These are phyloP conservation scores for Saturnispora besseyi DNA, from an alignment of 805 yeast species.

Conservation along the genomic window DNA sequence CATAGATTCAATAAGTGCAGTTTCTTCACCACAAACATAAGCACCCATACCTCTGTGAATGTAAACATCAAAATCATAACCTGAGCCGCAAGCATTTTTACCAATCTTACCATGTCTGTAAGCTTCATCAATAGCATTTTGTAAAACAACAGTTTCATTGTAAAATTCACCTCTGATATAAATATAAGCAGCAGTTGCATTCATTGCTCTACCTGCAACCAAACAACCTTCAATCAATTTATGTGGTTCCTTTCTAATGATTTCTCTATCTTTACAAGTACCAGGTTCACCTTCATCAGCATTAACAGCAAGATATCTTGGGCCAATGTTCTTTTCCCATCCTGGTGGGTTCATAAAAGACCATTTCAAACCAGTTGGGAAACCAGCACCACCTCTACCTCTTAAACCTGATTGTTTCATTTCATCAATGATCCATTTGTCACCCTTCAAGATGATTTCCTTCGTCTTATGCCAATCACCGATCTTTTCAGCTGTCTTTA, in stretches of 20 bases:
- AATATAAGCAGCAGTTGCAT: constrained; percentile 86
- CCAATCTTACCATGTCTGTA: constrained; percentile 74
- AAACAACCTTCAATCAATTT: constrained; percentile 89
- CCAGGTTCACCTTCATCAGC: constrained; percentile 97
- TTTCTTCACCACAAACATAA: constrained; percentile 87
- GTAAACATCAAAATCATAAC: constrained; percentile 74
- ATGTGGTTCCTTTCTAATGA: constrained; percentile 86
- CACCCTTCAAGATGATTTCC: constrained; percentile 75
- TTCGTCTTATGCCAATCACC: constrained; percentile 93
- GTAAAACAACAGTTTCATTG: constrained; percentile 67
- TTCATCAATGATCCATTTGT: constrained; percentile 84
- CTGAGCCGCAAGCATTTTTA: constrained; percentile 80
- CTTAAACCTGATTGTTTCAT: constrained; percentile 77
- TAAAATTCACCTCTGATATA: constrained; percentile 88
- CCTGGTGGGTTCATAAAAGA: constrained; percentile 94
- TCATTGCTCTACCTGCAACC: constrained; percentile 85
- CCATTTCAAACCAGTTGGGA: constrained; percentile 88
- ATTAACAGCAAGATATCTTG: constrained; percentile 79
- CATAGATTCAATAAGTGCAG: constrained; percentile 77
- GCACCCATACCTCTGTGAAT: constrained; percentile 94
- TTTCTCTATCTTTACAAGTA: constrained; percentile 87
- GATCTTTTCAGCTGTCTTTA: constrained; percentile 64
- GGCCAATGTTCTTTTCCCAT: constrained; percentile 87
- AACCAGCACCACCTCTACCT: constrained; percentile 93
- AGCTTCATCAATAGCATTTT: constrained; percentile 80